Percentiles rank a stretch among this genome's conserved stretches.
phyloP scores from a whole-genome alignment of 192 early-diverging fungal species.

The Umbelopsis sp. region DNA sequence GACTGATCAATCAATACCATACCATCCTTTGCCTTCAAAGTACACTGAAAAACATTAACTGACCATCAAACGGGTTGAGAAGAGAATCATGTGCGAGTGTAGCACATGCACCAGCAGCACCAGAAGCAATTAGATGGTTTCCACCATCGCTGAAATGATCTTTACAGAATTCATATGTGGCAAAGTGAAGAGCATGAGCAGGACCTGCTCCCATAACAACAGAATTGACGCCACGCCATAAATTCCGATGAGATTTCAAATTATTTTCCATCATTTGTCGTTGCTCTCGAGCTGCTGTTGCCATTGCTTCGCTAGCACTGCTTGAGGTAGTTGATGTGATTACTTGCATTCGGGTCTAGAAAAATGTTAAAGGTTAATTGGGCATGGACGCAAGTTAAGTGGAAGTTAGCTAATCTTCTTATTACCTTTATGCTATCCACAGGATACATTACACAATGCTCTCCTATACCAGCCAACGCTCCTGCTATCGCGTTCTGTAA shows the following conservation, averaged over 20 bases:
- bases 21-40: no score
- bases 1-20: background rate
- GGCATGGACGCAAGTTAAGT: background rate
- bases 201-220: slow-evolving; percentile 94
- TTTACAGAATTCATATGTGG: slow-evolving; percentile 91
- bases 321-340: slow-evolving; percentile 65
- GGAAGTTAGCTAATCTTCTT: background rate
- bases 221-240: slow-evolving; percentile 93
- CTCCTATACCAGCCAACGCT: slow-evolving; percentile 95
- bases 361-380: no score
- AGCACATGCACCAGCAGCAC: slow-evolving; percentile 85
- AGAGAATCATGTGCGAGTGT: slow-evolving; percentile 87
- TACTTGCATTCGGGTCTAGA: slow-evolving; percentile 93
- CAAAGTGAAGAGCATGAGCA: slow-evolving; percentile 95
- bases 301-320: slow-evolving; percentile 68
- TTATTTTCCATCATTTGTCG: slow-evolving; percentile 70
- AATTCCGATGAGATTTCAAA: slow-evolving; percentile 43
- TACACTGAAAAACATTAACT: slow-evolving; percentile 3
- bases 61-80: slow-evolving; percentile 97
- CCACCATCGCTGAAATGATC: slow-evolving; percentile 67
- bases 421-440: slow-evolving; percentile 91
- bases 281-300: slow-evolving; percentile 50
- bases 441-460: slow-evolving; percentile 95
- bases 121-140: slow-evolving; percentile 65
- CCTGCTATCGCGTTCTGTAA: slow-evolving; percentile 87